These are phyloP conservation scores for Uronychia setigera DNA, from an alignment of 73 alveolate genomes.

Conservation along the genomic window DNA sequence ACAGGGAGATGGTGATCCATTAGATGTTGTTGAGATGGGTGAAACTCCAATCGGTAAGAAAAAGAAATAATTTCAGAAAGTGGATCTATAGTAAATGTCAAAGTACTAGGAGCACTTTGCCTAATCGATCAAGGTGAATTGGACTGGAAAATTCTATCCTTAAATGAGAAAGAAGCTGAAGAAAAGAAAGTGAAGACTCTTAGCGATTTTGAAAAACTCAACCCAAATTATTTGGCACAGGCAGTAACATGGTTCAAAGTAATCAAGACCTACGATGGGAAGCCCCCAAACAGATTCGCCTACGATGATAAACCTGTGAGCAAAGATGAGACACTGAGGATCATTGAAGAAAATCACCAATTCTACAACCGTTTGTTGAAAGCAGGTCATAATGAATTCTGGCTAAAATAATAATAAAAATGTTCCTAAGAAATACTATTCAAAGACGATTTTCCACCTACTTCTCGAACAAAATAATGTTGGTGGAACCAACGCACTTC, in stretches of 20 bases:
- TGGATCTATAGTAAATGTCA: slow-evolving; percentile 64
- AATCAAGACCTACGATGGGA: slow-evolving; percentile 87
- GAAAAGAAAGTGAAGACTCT: slow-evolving; percentile 25
- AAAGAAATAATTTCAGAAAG: neutral
- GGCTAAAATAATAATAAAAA: neutral
- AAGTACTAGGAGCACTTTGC: slow-evolving; percentile 87
- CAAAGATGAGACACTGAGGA: neutral
- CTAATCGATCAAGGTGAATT: slow-evolving; percentile 89
- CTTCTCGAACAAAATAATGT: slow-evolving; percentile 62
- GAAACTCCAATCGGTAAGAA: neutral
- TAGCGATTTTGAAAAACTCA: slow-evolving; percentile 36
- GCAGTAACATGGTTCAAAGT: slow-evolving; percentile 77
- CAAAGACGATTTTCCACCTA: neutral
- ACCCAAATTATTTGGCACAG: slow-evolving; percentile 56
- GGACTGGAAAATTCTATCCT: slow-evolving; percentile 85
- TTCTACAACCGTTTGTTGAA: neutral
- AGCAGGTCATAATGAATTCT: neutral
- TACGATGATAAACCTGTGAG: slow-evolving; percentile 42
- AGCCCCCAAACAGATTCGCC: slow-evolving; percentile 75
- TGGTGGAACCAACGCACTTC: slow-evolving; percentile 86
- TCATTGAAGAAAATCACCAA: neutral
- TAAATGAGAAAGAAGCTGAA: slow-evolving; percentile 60
- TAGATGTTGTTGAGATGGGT: slow-evolving; percentile 84
- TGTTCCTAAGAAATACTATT: neutral
- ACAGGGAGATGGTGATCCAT: slow-evolving; percentile 91